Conservation (phyloP, 2,329 filamentous ascomycete species). For the Fusarium torulosum region DNA sequence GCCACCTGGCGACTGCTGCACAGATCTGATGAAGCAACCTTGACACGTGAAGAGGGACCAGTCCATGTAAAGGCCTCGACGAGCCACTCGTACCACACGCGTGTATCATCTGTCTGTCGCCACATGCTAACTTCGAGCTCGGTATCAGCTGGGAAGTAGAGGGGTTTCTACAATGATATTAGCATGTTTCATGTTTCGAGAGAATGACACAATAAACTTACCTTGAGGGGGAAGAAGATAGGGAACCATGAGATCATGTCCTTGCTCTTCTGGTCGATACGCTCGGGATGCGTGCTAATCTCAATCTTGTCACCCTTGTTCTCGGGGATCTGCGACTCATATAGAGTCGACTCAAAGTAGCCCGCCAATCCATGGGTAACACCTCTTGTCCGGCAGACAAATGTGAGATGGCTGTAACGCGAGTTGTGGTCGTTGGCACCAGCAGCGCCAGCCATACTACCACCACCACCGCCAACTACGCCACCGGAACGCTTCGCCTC, state of each 20-base stretch:
- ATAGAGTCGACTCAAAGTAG: conserved; percentile 97
- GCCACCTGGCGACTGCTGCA: conserved; percentile 78
- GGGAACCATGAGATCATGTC: conserved; percentile 99
- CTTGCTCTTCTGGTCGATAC: conserved; percentile 91
- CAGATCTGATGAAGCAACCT: conserved; percentile 74
- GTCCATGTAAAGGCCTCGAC: conserved; percentile 84
- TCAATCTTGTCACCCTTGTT: conserved; percentile 72
- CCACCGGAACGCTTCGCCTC: conserved; percentile 72
- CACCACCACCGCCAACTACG: conserved; percentile 74
- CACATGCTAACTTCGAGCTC: conserved; percentile 95
- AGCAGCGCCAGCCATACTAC: conserved; percentile 79
- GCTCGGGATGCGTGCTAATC: conserved; percentile 91
- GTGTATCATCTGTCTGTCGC: conserved; percentile 93
- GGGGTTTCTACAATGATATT: conserved; percentile 71
- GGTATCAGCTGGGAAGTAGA: conserved; percentile 85
- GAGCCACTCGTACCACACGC: conserved; percentile 99
- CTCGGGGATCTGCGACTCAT: conserved; percentile 65
- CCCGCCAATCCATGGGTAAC: conserved; percentile 92
- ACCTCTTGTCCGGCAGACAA: conserved; percentile 81
- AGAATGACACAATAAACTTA: conserved; percentile 55
- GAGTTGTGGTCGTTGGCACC: conserved; percentile 93
- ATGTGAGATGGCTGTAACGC: conserved; percentile 81
- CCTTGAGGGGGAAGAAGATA: conserved; percentile 96
- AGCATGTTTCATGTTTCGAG: not conserved
- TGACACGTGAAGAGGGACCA: conserved; percentile 70